phyloP scores from a whole-genome alignment of 1,284 basidiomycete genomes.

The Pulchroboletus neoregius region DNA sequence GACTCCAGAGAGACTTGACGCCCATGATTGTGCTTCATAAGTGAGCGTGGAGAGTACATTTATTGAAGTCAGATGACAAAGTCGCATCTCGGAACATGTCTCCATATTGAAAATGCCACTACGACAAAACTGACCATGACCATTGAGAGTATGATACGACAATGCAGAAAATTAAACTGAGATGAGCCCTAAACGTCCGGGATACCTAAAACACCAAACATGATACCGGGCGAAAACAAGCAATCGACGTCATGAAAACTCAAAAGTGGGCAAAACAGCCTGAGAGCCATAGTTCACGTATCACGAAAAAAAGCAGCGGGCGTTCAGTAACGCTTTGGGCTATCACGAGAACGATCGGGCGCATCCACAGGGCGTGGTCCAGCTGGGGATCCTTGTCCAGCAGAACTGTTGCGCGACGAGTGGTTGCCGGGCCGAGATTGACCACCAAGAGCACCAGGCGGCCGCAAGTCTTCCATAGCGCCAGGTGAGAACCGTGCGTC shows the following conservation, averaged over 20 bases:
- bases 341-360: constrained; percentile 23
- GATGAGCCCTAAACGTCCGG: constrained; percentile 15
- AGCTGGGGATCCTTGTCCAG: constrained; percentile 32
- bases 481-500: constrained; percentile 50
- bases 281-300: constrained; percentile 5
- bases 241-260: constrained; percentile 16
- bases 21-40: constrained; percentile 61
- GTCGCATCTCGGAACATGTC: not conserved
- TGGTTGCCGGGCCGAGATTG: constrained; percentile 30
- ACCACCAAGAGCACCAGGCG: constrained; percentile 34
- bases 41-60: not conserved
- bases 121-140: constrained; percentile 4
- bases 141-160: constrained; percentile 10
- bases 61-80: not conserved
- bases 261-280: constrained; percentile 1
- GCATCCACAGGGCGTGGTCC: constrained; percentile 32
- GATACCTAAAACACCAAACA: constrained; percentile 13
- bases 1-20: constrained; percentile 92
- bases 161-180: constrained; percentile 20
- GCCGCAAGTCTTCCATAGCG: constrained; percentile 34
- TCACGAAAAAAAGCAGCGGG: constrained; percentile 1
- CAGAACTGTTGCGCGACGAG: constrained; percentile 33
- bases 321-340: constrained; percentile 25
- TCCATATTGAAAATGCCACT: constrained; percentile 14
- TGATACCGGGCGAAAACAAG: constrained; percentile 18